Conservation (phyloP, 495 filamentous ascomycete genomes). For the Stereocaulon alpinum region DNA sequence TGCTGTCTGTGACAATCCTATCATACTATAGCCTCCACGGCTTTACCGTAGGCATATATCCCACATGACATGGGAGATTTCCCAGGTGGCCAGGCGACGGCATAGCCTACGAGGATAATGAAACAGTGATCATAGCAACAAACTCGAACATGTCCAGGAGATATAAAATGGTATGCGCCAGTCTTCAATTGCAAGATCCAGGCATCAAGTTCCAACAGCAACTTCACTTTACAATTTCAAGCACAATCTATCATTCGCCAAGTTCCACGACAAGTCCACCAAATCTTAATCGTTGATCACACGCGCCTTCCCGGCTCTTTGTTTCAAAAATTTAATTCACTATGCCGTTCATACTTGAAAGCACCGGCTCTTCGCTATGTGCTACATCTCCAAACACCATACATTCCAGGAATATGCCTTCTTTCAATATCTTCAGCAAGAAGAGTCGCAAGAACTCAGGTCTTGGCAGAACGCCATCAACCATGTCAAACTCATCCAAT, state of each 20-base stretch:
- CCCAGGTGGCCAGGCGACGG: no score
- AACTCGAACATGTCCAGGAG: no score
- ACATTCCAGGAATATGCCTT: constrained; percentile 14
- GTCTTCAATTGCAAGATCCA: no score
- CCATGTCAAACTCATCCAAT: background rate
- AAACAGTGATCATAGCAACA: no score
- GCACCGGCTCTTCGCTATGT: constrained; percentile 1
- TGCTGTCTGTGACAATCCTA: no score
- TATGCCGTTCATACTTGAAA: constrained; percentile 18
- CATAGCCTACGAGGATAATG: no score
- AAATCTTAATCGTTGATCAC: background rate
- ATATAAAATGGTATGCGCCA: no score
- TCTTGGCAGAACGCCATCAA: background rate
- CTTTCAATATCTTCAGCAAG: background rate
- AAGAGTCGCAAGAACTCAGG: background rate
- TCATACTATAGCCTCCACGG: no score
- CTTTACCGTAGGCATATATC: no score
- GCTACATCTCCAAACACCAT: background rate
- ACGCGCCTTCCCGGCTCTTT: background rate
- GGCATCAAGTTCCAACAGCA: background rate
- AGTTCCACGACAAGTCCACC: background rate
- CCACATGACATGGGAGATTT: no score
- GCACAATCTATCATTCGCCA: background rate
- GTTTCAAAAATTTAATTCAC: background rate
- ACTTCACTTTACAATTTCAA: background rate